phyloP scores from a whole-genome alignment of 768 basidiomycete genomes.

The Tricholoma sp. region DNA sequence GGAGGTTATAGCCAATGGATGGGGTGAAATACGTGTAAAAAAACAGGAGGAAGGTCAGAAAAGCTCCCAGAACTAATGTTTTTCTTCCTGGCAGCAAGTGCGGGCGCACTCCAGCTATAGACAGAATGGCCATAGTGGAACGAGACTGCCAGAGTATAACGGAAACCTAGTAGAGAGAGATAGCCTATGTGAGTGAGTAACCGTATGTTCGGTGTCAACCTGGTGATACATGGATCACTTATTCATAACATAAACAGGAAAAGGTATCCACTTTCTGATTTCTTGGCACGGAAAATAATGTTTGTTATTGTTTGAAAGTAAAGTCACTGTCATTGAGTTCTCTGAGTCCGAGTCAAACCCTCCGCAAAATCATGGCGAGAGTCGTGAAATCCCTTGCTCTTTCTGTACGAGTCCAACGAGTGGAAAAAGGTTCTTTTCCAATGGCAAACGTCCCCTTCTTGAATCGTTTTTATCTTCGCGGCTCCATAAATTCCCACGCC shows the following conservation, averaged over 20 bases:
- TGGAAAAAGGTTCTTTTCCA: no score
- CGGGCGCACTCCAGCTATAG: slow-evolving; percentile 13
- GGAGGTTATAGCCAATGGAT: slow-evolving; percentile 6
- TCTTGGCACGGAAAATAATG: background rate
- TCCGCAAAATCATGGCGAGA: no score
- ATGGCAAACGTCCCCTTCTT: no score
- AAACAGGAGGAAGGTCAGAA: slow-evolving; percentile 18
- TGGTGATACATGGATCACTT: no score
- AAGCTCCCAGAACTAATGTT: slow-evolving; percentile 14
- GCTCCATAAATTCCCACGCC: no score
- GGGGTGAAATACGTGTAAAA: slow-evolving; percentile 18
- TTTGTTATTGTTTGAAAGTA: background rate
- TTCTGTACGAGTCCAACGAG: no score
- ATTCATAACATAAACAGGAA: no score
- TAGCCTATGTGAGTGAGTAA: background rate
- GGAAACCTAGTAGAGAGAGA: background rate
- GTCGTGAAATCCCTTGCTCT: no score
- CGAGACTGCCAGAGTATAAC: background rate
- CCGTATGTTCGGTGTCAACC: no score
- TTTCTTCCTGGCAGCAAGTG: slow-evolving; percentile 15
- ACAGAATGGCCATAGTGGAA: slow-evolving; percentile 9
- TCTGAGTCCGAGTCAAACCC: background rate
- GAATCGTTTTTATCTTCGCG: no score
- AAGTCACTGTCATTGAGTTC: background rate
- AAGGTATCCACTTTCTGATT: background rate